Conservation (phyloP, 805 yeast genomes). For the Candida peoriensis region DNA sequence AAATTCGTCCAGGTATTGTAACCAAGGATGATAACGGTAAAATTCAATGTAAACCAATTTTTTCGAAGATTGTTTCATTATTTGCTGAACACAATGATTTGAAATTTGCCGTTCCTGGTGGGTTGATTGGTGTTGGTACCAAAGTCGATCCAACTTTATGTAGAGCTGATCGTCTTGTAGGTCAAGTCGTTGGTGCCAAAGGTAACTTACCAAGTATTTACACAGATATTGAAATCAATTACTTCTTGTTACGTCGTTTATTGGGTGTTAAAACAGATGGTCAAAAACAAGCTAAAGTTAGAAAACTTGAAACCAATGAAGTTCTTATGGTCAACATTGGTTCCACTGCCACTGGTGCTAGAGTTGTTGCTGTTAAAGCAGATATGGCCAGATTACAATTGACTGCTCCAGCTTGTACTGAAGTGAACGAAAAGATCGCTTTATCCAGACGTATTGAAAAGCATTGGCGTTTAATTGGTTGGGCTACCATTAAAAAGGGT, state of each 20-base stretch:
- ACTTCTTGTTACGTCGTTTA: constrained; percentile 91
- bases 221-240: constrained; percentile 96
- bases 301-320: constrained; percentile 90
- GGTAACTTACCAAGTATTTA: constrained; percentile 94
- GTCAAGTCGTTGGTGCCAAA: constrained; percentile 98
- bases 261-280: constrained; percentile 98
- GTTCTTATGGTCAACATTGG: constrained; percentile 99
- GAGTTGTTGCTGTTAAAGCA: constrained; percentile 96
- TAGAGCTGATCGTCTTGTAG: constrained; percentile 98
- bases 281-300: constrained; percentile 93
- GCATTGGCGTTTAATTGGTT: constrained; percentile 99
- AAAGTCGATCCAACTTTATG: constrained; percentile 98
- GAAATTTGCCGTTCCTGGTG: constrained; percentile 99
- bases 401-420: constrained; percentile 98
- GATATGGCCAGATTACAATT: constrained; percentile 98
- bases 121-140: constrained; percentile 98
- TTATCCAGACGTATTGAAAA: constrained; percentile 98
- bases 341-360: constrained; percentile 98
- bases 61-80: constrained; percentile 86
- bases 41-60: constrained; percentile 93
- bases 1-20: constrained; percentile 98
- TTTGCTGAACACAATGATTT: constrained; percentile 97
- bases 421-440: constrained; percentile 96
- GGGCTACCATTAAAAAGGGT: constrained; percentile 98
- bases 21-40: constrained; percentile 85